A percentile compares a stretch with the other conserved stretches of the same genome.
Conservation (phyloP, 2,329 filamentous ascomycete genomes). For the Graphiopsis chlorocephala region DNA sequence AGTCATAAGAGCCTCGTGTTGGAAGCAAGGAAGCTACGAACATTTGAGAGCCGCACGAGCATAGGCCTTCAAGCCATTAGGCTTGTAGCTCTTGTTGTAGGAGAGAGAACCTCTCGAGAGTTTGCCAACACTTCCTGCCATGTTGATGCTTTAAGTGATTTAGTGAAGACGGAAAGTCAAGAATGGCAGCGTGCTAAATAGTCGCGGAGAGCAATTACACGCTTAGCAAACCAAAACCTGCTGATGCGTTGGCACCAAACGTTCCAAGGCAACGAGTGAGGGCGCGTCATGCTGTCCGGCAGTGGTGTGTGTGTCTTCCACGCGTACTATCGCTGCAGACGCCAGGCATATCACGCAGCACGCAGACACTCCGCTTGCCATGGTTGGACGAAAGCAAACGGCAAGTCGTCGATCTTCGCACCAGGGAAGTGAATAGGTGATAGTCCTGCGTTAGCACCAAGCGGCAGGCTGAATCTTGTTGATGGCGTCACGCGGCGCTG, state of each 20-base stretch:
- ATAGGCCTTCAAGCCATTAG: constrained; percentile 32
- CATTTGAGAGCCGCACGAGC: constrained; percentile 17
- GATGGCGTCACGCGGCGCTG: background rate
- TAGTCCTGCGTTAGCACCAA: background rate
- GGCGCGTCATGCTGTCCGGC: background rate
- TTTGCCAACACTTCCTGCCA: background rate
- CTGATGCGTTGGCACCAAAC: background rate
- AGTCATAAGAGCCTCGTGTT: background rate
- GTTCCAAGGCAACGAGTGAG: background rate
- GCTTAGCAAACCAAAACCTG: background rate
- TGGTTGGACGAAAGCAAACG: background rate
- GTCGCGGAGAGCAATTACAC: background rate
- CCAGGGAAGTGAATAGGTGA: background rate
- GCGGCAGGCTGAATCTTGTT: background rate
- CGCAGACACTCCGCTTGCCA: background rate
- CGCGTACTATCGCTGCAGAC: background rate
- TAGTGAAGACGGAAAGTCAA: background rate
- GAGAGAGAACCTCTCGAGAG: constrained; percentile 27
- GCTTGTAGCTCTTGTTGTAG: constrained; percentile 28
- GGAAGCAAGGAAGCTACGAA: background rate
- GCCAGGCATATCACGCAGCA: background rate
- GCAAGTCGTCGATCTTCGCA: background rate
- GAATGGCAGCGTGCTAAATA: background rate
- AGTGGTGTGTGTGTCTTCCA: background rate
- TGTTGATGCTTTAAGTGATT: background rate